Base-by-base conservation (phyloP, 2,329 filamentous ascomycete species). In the Talaromyces marneffei region DNA sequence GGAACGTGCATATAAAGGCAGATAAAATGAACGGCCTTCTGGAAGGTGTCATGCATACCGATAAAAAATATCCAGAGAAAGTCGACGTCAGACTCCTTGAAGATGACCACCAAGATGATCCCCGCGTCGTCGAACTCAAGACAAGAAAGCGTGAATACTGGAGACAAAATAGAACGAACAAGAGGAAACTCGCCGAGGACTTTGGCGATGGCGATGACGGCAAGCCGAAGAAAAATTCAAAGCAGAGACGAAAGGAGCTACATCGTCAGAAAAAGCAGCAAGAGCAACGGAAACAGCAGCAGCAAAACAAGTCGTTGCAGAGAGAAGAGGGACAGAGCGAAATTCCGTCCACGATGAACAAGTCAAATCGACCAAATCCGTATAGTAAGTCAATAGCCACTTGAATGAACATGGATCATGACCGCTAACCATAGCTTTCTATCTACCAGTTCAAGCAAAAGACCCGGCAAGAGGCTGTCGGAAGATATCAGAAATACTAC, bases 11-110 rank as follows among this genome's bases (percentile, higher is more conserved):
- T 20, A 80, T 91, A 64, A 90, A 87, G 23, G 31, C 44, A 65
- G 76, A 75, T 20, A 82, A 83, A 12, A 77, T 70, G 52, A 77
- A 72, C 27, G 70, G 73, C 3, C 82, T 83, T 62, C 77, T 96
- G 0, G 92, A 96, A 72, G 92, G 89, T 2, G 84, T 79, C 58
- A 73, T 96, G 23, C 86, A 88, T 65, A 80, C 81, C 57, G 90
- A 94, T 66, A 74, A 74, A 5, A 66, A 67, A 1, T 77, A 75
- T 65, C 77, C 78, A 2, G 67, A 77, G 7, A 86, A 83, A 65
- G 68, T 91, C n/a, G 79, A 84, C 44, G 78, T 93, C n/a, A 74
- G 75, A 10, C 71, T 82, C 9, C 67, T 90, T 37, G 73, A 83
- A 8, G 73, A 80, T 33, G 66, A 69, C 0, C 79, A 82, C 5